Evolutionary conservation across 257 asterid species (phyloP).

Genomic region (Gentiana dahurica): DNA sequence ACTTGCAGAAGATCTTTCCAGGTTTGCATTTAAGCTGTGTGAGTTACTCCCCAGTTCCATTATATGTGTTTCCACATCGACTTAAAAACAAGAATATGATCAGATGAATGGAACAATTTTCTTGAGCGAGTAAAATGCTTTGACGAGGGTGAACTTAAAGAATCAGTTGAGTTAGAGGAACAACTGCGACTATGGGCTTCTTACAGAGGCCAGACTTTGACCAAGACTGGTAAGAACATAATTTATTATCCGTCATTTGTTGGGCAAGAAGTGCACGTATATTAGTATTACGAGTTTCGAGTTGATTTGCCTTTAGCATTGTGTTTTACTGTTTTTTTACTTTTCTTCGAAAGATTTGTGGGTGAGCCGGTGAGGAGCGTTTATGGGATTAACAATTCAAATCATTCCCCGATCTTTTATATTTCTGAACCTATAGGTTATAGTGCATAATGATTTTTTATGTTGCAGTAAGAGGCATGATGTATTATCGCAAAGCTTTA

Average conservation of each 20-base stretch:
- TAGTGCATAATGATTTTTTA: background rate
- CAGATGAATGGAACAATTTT: conserved; percentile 98
- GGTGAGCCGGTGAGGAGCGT: too few species aligned
- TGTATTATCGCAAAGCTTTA: conserved; percentile 96
- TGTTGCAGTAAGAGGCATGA: conserved; percentile 89
- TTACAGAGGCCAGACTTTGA: conserved; percentile 93
- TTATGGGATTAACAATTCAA: too few species aligned
- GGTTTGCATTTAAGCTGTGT: conserved; percentile 40
- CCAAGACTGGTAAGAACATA: conserved; percentile 64
- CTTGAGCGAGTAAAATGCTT: conserved; percentile 64
- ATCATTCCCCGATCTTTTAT: conserved; percentile 1
- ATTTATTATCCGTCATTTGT: background rate
- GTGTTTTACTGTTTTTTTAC: too few species aligned
- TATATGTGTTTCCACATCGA: conserved; percentile 10
- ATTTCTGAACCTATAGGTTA: conserved; percentile 5
- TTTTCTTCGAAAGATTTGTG: too few species aligned
- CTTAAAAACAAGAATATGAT: conserved; percentile 7
- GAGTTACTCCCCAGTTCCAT: conserved; percentile 4
- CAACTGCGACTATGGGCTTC: conserved; percentile 98
- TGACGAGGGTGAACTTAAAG: conserved; percentile 77
- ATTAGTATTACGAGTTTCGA: background rate
- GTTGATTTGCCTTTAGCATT: too few species aligned
- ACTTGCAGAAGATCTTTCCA: conserved; percentile 95
- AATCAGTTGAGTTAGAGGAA: conserved; percentile 72
- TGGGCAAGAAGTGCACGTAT: background rate